Conservation (phyloP, 495 filamentous ascomycete genomes). For the Penicillium paradoxum region DNA sequence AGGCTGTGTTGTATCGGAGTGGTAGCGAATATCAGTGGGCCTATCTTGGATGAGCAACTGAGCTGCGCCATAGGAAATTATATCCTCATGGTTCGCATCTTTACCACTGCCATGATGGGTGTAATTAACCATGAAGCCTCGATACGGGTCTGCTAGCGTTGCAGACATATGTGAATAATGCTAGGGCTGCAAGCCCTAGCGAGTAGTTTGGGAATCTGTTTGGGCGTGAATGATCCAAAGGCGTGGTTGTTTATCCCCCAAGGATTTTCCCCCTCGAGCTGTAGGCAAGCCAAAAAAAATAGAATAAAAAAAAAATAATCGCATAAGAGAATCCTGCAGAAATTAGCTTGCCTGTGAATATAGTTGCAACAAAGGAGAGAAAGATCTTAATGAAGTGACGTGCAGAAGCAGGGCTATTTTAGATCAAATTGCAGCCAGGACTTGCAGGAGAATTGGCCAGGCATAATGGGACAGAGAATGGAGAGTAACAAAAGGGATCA, state of each 20-base stretch:
- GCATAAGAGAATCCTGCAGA: conserved; percentile 7
- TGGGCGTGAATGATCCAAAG: neutral
- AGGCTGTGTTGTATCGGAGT: conserved; percentile 26
- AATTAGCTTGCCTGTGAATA: neutral
- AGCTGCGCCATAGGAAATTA: conserved; percentile 30
- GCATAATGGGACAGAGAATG: neutral
- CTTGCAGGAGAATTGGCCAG: neutral
- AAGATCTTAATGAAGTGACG: neutral
- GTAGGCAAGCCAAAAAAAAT: no score
- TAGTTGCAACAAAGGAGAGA: neutral
- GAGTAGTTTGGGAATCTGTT: conserved; percentile 16
- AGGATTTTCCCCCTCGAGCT: neutral
- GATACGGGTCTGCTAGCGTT: conserved; percentile 40
- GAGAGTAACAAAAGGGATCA: neutral
- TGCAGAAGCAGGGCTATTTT: neutral
- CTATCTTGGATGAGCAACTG: conserved; percentile 29
- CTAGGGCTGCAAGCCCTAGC: conserved; percentile 39
- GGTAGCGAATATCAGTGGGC: conserved; percentile 25
- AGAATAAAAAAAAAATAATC: neutral
- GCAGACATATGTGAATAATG: conserved; percentile 41
- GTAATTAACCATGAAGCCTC: conserved; percentile 38
- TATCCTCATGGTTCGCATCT: conserved; percentile 13
- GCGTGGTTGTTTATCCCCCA: neutral
- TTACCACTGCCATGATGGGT: conserved; percentile 32
- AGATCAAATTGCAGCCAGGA: neutral